Evolutionary conservation across 257 asterid species (phyloP).

Genomic region (Ilex asprella): DNA sequence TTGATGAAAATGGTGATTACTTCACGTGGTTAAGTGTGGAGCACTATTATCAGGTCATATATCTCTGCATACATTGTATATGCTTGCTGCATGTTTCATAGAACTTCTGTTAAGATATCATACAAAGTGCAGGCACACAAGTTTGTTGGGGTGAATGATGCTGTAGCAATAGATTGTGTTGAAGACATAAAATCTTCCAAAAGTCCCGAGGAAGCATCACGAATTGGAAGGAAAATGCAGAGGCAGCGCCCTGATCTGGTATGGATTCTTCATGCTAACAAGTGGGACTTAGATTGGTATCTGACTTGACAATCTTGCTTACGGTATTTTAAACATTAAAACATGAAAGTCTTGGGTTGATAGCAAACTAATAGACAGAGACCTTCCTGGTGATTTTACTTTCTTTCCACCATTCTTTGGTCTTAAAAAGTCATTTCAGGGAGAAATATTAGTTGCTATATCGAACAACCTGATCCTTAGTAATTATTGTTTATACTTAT

Average conservation of each 20-base stretch:
- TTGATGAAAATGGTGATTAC: slow-evolving; percentile 56
- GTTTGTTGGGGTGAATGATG: slow-evolving; percentile 64
- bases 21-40: slow-evolving; percentile 82
- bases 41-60: slow-evolving; percentile 90
- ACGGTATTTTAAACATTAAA: background rate
- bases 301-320: background rate
- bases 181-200: slow-evolving; percentile 61
- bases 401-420: too few species aligned
- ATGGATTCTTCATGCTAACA: slow-evolving; percentile 8
- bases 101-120: slow-evolving; percentile 8
- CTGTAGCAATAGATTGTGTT: slow-evolving; percentile 43
- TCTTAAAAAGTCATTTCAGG: too few species aligned
- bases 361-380: background rate
- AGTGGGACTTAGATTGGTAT: background rate
- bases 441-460: too few species aligned
- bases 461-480: too few species aligned
- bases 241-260: slow-evolving; percentile 76
- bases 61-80: background rate
- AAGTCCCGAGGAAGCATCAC: slow-evolving; percentile 99
- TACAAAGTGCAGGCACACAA: slow-evolving; percentile 58
- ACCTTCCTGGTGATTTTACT: background rate
- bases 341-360: background rate
- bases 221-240: slow-evolving; percentile 82
- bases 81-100: background rate
- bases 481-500: too few species aligned